phyloP scores from a whole-genome alignment of 78 protist species.

The Chrysochromulina parva region DNA sequence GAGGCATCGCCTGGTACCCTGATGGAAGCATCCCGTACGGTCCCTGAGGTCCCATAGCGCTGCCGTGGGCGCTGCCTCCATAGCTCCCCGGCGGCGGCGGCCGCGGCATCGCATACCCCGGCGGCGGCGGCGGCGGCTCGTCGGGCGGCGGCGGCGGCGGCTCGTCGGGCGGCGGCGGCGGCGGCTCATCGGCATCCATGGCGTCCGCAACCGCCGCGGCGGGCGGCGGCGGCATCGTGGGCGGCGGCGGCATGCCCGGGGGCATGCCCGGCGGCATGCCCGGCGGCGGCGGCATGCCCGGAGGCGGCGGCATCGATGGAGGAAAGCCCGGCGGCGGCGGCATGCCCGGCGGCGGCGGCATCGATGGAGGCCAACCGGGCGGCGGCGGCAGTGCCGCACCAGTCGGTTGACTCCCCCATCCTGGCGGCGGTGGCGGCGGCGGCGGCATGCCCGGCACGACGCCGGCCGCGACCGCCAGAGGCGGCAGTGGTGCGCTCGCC shows the following conservation, averaged over 20 bases:
- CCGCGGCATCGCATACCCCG: too few relatives aligned
- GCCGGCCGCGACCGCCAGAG: background rate
- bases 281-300: constrained; percentile 18
- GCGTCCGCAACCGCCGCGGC: too few relatives aligned
- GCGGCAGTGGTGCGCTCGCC: background rate
- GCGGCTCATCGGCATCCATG: too few relatives aligned
- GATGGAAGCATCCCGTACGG: too few relatives aligned
- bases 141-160: too few relatives aligned
- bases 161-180: too few relatives aligned
- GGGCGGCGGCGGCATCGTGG: background rate
- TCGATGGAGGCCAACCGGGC: background rate
- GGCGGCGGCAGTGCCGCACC: constrained; percentile 11
- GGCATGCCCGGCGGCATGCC: background rate
- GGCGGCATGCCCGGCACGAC: background rate
- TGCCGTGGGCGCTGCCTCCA: too few relatives aligned
- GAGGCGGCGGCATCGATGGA: background rate
- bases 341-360: constrained; percentile 23
- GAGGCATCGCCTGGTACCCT: too few relatives aligned
- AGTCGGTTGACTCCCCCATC: background rate
- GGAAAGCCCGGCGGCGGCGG: background rate
- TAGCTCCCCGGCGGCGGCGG: too few relatives aligned
- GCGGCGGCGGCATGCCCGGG: background rate
- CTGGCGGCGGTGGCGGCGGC: background rate
- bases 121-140: too few relatives aligned
- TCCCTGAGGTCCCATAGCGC: too few relatives aligned